These are phyloP conservation scores for Zasmidium angulare DNA, from an alignment of 2,329 filamentous ascomycete genomes.

Conservation along the genomic window DNA sequence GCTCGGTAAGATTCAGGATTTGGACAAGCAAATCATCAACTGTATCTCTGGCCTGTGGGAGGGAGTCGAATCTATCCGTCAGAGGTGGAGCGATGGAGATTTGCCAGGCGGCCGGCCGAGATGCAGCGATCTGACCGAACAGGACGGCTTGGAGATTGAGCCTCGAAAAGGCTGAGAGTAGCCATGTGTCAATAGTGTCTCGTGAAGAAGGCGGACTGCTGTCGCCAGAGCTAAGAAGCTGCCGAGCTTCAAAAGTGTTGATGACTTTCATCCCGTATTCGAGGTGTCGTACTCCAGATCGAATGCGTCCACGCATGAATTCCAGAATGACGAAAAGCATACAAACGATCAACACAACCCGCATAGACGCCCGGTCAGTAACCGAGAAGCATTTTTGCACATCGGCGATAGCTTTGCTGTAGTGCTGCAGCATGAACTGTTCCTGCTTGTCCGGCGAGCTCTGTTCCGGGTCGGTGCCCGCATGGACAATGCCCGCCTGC, in stretches of 20 bases:
- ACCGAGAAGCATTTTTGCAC: background rate
- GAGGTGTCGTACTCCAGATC: background rate
- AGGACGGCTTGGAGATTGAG: background rate
- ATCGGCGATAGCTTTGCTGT: background rate
- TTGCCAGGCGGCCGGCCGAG: background rate
- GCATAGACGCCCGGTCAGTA: background rate
- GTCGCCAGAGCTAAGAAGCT: background rate
- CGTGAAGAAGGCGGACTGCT: background rate
- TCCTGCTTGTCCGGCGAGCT: background rate
- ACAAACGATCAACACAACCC: background rate
- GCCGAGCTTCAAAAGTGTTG: background rate
- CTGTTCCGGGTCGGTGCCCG: background rate
- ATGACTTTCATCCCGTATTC: background rate
- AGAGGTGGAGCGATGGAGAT: background rate
- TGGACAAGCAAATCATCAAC: background rate
- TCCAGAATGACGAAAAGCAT: background rate
- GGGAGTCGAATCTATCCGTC: background rate
- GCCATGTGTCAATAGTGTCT: background rate
- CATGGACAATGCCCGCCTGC: too few relatives aligned
- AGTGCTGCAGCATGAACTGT: background rate
- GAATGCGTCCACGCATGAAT: background rate
- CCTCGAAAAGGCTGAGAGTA: background rate
- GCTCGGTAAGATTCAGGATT: background rate
- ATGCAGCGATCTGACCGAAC: background rate
- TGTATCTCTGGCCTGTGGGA: background rate